phyloP scores from a whole-genome alignment of 2,329 filamentous ascomycete genomes.

The Ophiosphaerella narmari region DNA sequence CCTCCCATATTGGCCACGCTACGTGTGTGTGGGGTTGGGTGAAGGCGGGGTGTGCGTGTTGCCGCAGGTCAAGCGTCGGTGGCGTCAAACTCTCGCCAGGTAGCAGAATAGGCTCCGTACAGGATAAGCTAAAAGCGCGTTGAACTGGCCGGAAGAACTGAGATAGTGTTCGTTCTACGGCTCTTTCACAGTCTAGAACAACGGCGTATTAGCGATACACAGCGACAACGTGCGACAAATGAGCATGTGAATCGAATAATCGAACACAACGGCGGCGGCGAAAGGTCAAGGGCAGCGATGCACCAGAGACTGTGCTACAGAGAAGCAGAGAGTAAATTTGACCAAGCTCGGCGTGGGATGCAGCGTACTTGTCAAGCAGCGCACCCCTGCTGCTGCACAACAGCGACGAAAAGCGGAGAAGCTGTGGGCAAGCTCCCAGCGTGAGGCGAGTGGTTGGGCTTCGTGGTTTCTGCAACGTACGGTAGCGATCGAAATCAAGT shows the following conservation, averaged over 20 bases:
- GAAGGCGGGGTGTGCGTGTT: constrained; percentile 20
- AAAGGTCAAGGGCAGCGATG: too few species aligned
- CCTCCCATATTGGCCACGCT: constrained; percentile 33
- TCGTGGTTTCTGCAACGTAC: constrained; percentile 5
- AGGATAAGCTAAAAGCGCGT: too few species aligned
- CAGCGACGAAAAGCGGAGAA: constrained; percentile 36
- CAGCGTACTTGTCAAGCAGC: constrained; percentile 28
- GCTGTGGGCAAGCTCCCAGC: constrained; percentile 11
- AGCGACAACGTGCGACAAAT: constrained; percentile 4
- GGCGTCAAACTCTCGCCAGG: background rate
- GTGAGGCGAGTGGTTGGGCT: constrained; percentile 8
- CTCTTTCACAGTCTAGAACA: background rate
- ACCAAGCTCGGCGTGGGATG: constrained; percentile 28
- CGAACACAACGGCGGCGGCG: background rate
- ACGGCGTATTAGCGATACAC: background rate
- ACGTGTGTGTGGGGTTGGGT: constrained; percentile 11
- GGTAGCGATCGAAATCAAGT: constrained; percentile 12
- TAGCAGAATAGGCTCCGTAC: too few species aligned
- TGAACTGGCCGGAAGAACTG: background rate
- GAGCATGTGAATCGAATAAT: background rate
- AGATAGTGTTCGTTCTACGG: constrained; percentile 7
- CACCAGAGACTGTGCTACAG: background rate
- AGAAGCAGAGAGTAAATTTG: constrained; percentile 2
- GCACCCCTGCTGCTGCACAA: constrained; percentile 28
- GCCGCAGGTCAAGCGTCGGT: constrained; percentile 1